Conservation (phyloP, 2,329 filamentous ascomycete species). For the Verticillium longisporum region DNA sequence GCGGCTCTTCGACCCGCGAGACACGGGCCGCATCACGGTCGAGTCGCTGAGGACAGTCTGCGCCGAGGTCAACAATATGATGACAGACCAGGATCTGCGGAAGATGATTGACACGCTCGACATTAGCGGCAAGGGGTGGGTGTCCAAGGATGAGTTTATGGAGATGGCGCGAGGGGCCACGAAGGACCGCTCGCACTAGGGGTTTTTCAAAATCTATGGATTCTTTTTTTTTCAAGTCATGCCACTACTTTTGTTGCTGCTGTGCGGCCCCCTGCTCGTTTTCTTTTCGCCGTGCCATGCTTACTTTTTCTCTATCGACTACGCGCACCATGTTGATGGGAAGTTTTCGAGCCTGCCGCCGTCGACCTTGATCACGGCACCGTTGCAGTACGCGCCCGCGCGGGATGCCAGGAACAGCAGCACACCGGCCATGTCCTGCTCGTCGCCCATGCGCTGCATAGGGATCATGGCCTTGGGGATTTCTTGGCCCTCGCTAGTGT, state of each 20-base stretch:
- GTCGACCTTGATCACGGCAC: slow-evolving; percentile 54
- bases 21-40: slow-evolving; percentile 84
- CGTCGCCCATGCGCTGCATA: slow-evolving; percentile 51
- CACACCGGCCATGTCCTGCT: slow-evolving; percentile 55
- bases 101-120: slow-evolving; percentile 99
- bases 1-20: slow-evolving; percentile 84
- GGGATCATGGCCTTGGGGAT: slow-evolving; percentile 43
- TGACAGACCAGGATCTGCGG: slow-evolving; percentile 85
- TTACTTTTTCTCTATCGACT: background rate
- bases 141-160: slow-evolving; percentile 63
- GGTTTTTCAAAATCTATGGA: background rate
- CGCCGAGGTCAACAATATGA: slow-evolving; percentile 72
- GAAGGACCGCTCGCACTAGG: background rate
- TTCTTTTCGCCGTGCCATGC: no score
- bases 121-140: slow-evolving; percentile 81
- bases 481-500: slow-evolving; percentile 25
- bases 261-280: no score
- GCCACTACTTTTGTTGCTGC: background rate
- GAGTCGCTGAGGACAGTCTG: slow-evolving; percentile 84
- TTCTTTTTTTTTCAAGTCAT: background rate
- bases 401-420: slow-evolving; percentile 59
- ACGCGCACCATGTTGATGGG: slow-evolving; percentile 36
- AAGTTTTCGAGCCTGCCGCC: slow-evolving; percentile 53
- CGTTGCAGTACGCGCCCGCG: slow-evolving; percentile 61
- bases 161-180: slow-evolving; percentile 34